phyloP scores from a whole-genome alignment of 768 basidiomycete genomes.

The Crucibulum laeve region DNA sequence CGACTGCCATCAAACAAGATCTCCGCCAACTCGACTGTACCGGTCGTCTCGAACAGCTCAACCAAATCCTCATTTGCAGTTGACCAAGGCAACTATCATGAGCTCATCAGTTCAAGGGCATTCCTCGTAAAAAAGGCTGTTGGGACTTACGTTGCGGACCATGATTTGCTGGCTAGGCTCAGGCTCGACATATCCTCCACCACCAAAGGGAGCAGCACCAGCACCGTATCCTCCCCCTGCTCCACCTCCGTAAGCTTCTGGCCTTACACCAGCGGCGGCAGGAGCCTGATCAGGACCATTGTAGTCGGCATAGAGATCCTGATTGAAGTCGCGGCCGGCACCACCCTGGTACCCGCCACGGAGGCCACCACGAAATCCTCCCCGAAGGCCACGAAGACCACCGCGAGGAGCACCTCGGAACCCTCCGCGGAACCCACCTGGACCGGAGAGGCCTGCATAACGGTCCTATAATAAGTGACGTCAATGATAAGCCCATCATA shows the following conservation, averaged over 20 bases:
- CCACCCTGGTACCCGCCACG: conserved; percentile 52
- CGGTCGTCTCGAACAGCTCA: conserved; percentile 97
- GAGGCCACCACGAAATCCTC: conserved; percentile 52
- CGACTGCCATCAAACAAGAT: conserved; percentile 90
- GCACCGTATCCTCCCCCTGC: conserved; percentile 28
- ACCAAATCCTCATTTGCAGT: conserved; percentile 98
- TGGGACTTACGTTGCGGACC: conserved; percentile 87
- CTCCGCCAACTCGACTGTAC: conserved; percentile 91
- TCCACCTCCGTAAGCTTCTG: conserved; percentile 18
- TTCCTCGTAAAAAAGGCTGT: background rate
- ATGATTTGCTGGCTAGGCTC: conserved; percentile 97
- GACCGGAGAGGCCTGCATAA: conserved; percentile 79
- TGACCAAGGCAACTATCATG: conserved; percentile 86
- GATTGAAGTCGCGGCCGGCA: conserved; percentile 73
- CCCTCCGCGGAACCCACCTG: conserved; percentile 60
- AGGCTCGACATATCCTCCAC: conserved; percentile 45
- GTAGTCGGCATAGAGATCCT: conserved; percentile 91
- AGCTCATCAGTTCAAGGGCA: conserved; percentile 2
- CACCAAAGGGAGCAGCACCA: conserved; percentile 23
- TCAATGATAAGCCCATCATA: background rate
- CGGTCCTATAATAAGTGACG: conserved; percentile 58
- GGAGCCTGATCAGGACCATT: conserved; percentile 72
- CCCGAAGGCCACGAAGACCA: conserved; percentile 44
- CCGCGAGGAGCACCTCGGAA: conserved; percentile 37
- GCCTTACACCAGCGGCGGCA: conserved; percentile 12